Evolutionary conservation across 352 stramenopile genomes (phyloP).

Genomic region (Phytopythium montanum): DNA sequence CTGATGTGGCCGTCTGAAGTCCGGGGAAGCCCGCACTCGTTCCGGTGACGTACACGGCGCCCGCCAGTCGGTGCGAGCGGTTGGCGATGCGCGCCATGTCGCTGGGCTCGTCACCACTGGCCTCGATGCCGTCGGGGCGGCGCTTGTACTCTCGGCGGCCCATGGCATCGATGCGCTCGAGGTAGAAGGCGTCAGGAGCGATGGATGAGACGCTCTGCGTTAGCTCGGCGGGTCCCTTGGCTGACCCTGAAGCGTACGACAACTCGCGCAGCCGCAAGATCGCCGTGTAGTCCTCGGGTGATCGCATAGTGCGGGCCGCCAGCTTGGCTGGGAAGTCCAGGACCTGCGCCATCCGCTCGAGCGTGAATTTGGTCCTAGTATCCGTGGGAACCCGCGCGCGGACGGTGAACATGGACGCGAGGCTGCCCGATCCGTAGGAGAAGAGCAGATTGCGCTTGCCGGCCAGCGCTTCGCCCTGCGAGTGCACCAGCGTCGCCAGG

Average conservation of each 20-base stretch:
- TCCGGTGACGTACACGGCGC: slow-evolving; percentile 87
- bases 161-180: slow-evolving; percentile 89
- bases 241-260: slow-evolving; percentile 43
- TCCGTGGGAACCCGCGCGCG: slow-evolving; percentile 15
- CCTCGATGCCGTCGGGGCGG: slow-evolving; percentile 11
- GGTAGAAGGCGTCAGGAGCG: slow-evolving; percentile 87
- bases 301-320: slow-evolving; percentile 68
- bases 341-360: slow-evolving; percentile 83
- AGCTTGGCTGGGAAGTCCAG: slow-evolving; percentile 87
- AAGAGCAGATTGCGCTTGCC: slow-evolving; percentile 91
- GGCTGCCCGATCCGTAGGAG: slow-evolving; percentile 95
- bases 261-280: slow-evolving; percentile 89
- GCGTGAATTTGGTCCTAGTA: slow-evolving; percentile 64
- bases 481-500: slow-evolving; percentile 89
- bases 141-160: slow-evolving; percentile 87
- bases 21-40: slow-evolving; percentile 90
- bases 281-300: slow-evolving; percentile 88
- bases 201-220: slow-evolving; percentile 63
- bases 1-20: slow-evolving; percentile 21
- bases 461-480: slow-evolving; percentile 38
- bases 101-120: slow-evolving; percentile 20
- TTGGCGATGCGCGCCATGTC: slow-evolving; percentile 38
- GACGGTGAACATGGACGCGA: slow-evolving; percentile 95
- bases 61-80: slow-evolving; percentile 43
- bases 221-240: slow-evolving; percentile 48